Conservation (phyloP, 2,329 filamentous ascomycete species). For the Xylariaceae sp. region DNA sequence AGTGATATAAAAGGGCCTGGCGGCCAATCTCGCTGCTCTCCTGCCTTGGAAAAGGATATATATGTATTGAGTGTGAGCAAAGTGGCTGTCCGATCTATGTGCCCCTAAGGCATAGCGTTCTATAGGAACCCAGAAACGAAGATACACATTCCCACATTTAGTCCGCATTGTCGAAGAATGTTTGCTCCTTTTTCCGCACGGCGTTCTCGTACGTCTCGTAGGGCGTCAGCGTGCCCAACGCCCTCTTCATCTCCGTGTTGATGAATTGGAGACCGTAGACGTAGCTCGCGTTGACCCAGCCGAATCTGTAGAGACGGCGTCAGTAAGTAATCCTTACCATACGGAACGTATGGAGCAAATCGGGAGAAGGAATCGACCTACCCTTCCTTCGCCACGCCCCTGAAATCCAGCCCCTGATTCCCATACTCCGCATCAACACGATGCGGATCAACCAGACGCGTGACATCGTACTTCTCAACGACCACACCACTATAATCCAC, state of each 20-base stretch:
- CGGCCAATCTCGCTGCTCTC: no score
- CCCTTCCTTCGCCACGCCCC: constrained; percentile 93
- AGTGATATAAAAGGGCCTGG: no score
- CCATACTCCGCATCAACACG: constrained; percentile 95
- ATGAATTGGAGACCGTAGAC: constrained; percentile 87
- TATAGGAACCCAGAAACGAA: no score
- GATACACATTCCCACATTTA: constrained; percentile 13
- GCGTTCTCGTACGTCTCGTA: constrained; percentile 79
- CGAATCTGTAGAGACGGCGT: constrained; percentile 60
- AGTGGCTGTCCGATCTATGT: no score
- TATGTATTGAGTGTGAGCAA: neutral
- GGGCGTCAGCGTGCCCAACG: constrained; percentile 79
- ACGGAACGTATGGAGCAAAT: neutral
- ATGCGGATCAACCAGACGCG: constrained; percentile 81
- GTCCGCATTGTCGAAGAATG: constrained; percentile 36
- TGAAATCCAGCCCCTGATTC: constrained; percentile 93
- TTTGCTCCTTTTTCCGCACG: constrained; percentile 49
- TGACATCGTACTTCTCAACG: constrained; percentile 98
- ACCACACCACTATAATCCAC: constrained; percentile 98
- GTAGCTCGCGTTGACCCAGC: constrained; percentile 98
- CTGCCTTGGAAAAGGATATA: no score
- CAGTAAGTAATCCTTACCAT: neutral
- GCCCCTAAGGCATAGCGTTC: no score
- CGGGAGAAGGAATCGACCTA: constrained; percentile 43
- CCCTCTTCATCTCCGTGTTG: constrained; percentile 82